phyloP scores from a whole-genome alignment of 805 yeast species.

The Torulaspora maleeae region DNA sequence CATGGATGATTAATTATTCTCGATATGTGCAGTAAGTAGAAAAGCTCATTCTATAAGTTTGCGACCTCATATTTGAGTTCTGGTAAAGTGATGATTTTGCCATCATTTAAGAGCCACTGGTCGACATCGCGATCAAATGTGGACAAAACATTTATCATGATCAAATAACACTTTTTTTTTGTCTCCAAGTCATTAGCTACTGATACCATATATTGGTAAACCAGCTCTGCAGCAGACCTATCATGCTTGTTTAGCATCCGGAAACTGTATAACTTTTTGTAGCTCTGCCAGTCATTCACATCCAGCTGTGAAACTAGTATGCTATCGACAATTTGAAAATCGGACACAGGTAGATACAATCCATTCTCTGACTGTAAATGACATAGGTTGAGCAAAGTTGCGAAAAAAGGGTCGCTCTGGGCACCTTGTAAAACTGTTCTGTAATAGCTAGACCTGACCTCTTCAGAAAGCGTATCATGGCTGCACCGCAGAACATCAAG shows the following conservation, averaged over 20 bases:
- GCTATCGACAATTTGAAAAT: constrained; percentile 27
- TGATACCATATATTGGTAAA: constrained; percentile 21
- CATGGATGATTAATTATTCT: background rate
- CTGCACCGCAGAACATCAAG: constrained; percentile 32
- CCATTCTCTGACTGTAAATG: constrained; percentile 5
- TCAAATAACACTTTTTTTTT: constrained; percentile 22
- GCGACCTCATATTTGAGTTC: constrained; percentile 25
- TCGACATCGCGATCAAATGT: constrained; percentile 26
- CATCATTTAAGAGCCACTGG: constrained; percentile 31
- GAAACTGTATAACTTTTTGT: constrained; percentile 28
- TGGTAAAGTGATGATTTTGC: constrained; percentile 23
- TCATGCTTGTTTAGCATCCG: constrained; percentile 28
- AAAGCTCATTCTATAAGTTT: constrained; percentile 3
- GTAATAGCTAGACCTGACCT: constrained; percentile 25
- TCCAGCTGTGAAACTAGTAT: constrained; percentile 18
- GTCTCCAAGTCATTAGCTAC: constrained; percentile 9
- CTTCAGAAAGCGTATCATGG: constrained; percentile 20
- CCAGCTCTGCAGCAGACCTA: constrained; percentile 31
- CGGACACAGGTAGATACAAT: constrained; percentile 21
- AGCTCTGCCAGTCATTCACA: constrained; percentile 21
- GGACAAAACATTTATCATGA: constrained; percentile 28
- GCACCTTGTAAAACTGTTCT: constrained; percentile 15
- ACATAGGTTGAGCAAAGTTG: constrained; percentile 24
- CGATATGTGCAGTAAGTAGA: background rate
- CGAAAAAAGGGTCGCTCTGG: constrained; percentile 21